Conservation (phyloP, 2,329 filamentous ascomycete species). For the Fusarium protoensiforme region DNA sequence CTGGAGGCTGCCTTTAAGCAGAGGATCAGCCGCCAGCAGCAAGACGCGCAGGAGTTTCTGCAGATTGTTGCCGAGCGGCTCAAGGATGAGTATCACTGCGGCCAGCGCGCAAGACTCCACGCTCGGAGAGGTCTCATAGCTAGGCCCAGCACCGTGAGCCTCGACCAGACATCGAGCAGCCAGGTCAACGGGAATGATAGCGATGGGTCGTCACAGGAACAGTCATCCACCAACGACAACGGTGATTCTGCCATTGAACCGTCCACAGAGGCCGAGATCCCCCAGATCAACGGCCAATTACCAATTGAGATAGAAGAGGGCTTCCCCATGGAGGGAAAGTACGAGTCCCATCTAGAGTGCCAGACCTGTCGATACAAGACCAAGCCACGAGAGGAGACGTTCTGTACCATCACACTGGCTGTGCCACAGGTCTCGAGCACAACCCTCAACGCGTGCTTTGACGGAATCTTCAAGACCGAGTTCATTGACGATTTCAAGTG, state of each 20-base stretch:
- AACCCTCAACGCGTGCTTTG: constrained; percentile 87
- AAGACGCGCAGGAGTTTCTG: constrained; percentile 97
- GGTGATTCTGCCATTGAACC: constrained; percentile 38
- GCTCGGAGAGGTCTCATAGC: constrained; percentile 52
- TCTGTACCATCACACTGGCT: constrained; percentile 91
- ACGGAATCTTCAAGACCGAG: constrained; percentile 93
- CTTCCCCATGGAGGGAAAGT: constrained; percentile 91
- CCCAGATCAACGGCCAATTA: constrained; percentile 35
- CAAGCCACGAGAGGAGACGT: constrained; percentile 82
- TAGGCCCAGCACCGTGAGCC: constrained; percentile 10
- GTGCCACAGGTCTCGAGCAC: constrained; percentile 87
- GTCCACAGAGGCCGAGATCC: constrained; percentile 33
- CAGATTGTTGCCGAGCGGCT: constrained; percentile 93
- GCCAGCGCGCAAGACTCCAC: constrained; percentile 75
- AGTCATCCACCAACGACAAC: constrained; percentile 13
- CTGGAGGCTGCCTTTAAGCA: constrained; percentile 90
- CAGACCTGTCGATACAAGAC: constrained; percentile 90
- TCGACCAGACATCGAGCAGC: constrained; percentile 34
- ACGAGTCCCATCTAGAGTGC: constrained; percentile 96
- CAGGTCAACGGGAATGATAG: constrained; percentile 28
- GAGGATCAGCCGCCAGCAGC: constrained; percentile 91
- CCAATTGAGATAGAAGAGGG: constrained; percentile 69
- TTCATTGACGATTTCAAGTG: constrained; percentile 98
- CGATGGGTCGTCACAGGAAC: constrained; percentile 16
- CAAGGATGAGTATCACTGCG: constrained; percentile 93